These are phyloP conservation scores for Xylariaceae sp. DNA, from an alignment of 2,329 filamentous ascomycete species.

Conservation along the genomic window DNA sequence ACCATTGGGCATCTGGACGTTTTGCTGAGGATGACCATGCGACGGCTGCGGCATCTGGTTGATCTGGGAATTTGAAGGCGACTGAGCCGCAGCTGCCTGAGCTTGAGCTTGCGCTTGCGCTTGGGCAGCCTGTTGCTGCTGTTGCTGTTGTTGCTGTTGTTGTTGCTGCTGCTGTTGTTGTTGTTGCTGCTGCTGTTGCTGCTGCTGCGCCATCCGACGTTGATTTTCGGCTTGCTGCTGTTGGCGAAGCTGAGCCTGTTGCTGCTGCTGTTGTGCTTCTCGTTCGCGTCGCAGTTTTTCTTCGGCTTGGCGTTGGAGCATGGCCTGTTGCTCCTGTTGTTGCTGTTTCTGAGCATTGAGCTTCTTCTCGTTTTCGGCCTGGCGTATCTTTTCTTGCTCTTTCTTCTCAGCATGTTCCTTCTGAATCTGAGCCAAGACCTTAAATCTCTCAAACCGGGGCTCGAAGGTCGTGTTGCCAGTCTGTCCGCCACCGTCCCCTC, in stretches of 20 bases:
- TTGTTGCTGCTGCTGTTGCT: conserved; percentile 23
- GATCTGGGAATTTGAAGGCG: conserved; percentile 23
- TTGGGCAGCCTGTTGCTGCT: conserved; percentile 22
- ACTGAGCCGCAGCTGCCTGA: conserved; percentile 28
- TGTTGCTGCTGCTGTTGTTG: conserved; percentile 38
- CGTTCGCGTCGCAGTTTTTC: conserved; percentile 24
- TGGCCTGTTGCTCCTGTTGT: conserved; percentile 41
- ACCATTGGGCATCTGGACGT: conserved; percentile 31
- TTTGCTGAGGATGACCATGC: conserved; percentile 40
- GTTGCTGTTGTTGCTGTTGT: conserved; percentile 29
- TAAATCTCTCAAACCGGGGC: conserved; percentile 84
- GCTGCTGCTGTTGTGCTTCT: conserved; percentile 38
- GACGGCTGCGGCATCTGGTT: conserved; percentile 34
- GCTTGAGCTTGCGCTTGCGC: conserved; percentile 28
- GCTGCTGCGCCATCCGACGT: conserved; percentile 33
- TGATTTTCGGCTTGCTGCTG: conserved; percentile 22
- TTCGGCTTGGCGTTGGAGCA: conserved; percentile 39
- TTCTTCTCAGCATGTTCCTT: conserved; percentile 71
- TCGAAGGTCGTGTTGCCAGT: conserved; percentile 72
- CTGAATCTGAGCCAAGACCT: conserved; percentile 82
- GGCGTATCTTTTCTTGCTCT: conserved; percentile 68
- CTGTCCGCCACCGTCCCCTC: conserved; percentile 69
- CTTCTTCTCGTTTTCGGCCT: conserved; percentile 55
- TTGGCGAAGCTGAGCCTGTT: conserved; percentile 29
- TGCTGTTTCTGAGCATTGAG: conserved; percentile 41